Evolutionary conservation across 345 rosid genomes (phyloP).

Genomic region (Rhodomyrtus tomentosa): DNA sequence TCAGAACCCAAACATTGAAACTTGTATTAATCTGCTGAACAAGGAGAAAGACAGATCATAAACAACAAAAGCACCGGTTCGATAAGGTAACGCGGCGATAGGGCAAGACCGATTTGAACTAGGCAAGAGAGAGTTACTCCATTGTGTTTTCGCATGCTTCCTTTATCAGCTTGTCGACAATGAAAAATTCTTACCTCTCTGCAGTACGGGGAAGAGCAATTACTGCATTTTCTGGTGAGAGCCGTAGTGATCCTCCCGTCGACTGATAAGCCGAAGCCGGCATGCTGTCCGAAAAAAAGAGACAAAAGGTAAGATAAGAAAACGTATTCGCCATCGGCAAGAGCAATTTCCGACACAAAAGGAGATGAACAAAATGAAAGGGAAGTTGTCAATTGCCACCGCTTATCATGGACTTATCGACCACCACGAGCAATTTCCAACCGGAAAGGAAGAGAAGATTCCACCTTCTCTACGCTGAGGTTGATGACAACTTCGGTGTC

Average conservation of each 20-base stretch:
- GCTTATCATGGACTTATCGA: neutral
- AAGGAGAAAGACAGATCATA: neutral
- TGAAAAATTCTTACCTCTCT: constrained; percentile 21
- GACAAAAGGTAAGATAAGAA: neutral
- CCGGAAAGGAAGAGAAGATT: neutral
- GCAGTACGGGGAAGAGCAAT: constrained; percentile 57
- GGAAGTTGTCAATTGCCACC: neutral
- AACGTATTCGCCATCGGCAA: neutral
- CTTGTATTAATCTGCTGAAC: constrained; percentile 49
- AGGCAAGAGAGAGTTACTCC: neutral
- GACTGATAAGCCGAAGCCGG: constrained; percentile 80
- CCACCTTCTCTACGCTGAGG: constrained; percentile 55
- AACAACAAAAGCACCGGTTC: neutral
- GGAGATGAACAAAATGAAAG: no score
- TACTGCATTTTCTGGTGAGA: constrained; percentile 55
- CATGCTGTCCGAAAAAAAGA: constrained; percentile 42
- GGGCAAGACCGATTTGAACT: neutral
- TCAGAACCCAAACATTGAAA: constrained; percentile 79
- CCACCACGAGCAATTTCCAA: neutral
- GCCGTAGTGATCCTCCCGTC: constrained; percentile 63
- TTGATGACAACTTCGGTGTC: constrained; percentile 36
- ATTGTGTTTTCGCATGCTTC: neutral
- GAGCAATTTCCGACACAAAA: no score
- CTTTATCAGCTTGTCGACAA: neutral
- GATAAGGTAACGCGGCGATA: neutral